Percentiles rank a stretch among this genome's conserved stretches.
Conservation (phyloP, 2,329 filamentous ascomycete genomes). For the Xylariaceae sp. region DNA sequence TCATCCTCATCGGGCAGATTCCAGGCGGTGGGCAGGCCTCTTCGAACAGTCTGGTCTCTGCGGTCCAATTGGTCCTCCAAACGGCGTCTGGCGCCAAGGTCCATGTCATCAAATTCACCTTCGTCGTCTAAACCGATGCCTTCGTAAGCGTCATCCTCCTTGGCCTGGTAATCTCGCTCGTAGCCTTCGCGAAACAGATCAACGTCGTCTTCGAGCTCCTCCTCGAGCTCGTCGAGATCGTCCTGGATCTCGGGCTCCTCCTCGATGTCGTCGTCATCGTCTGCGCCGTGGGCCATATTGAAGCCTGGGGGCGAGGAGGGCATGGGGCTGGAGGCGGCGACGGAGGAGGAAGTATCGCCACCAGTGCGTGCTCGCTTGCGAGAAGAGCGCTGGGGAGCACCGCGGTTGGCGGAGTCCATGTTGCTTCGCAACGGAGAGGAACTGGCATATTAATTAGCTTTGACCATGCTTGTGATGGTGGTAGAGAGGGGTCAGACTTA, state of each 20-base stretch:
- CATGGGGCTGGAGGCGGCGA: conserved; percentile 59
- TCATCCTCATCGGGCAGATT: conserved; percentile 82
- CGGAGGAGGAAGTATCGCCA: conserved; percentile 51
- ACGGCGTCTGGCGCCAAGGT: conserved; percentile 62
- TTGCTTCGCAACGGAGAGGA: conserved; percentile 74
- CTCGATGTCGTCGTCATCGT: conserved; percentile 70
- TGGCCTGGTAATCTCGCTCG: conserved; percentile 66
- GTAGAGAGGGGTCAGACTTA: conserved; percentile 1
- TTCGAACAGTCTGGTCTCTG: conserved; percentile 69
- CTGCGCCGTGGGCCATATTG: conserved; percentile 63
- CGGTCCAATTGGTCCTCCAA: conserved; percentile 72
- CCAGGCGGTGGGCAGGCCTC: conserved; percentile 66
- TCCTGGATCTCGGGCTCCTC: conserved; percentile 71
- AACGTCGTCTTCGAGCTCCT: conserved; percentile 77
- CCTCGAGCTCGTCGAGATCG: conserved; percentile 74
- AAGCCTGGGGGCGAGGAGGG: conserved; percentile 65
- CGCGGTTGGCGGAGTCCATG: conserved; percentile 81
- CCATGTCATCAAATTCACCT: conserved; percentile 68
- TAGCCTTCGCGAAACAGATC: conserved; percentile 75
- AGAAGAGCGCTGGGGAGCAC: conserved; percentile 49
- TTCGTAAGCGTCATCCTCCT: conserved; percentile 68
- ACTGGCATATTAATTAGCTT: conserved; percentile 5
- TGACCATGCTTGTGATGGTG: not conserved
- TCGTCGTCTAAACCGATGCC: conserved; percentile 74
- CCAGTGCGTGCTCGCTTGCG: conserved; percentile 56